Conservation (phyloP, 2,329 filamentous ascomycete genomes). For the Teratosphaeria zuluensis region DNA sequence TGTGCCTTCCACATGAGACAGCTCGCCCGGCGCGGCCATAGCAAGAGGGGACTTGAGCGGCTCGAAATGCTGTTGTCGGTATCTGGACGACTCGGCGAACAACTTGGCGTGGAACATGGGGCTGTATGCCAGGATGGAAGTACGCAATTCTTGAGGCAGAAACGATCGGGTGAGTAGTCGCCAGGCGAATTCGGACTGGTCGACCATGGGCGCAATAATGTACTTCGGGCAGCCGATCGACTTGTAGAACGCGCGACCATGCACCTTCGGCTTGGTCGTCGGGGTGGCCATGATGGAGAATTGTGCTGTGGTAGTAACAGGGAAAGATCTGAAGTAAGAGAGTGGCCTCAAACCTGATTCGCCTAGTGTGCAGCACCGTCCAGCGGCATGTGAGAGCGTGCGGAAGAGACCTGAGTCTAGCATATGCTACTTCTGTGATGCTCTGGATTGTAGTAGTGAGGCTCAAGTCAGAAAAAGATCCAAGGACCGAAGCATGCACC, state of each 20-base stretch:
- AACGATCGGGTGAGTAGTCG: constrained; percentile 92
- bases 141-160: constrained; percentile 50
- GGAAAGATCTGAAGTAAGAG: not conserved
- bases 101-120: constrained; percentile 94
- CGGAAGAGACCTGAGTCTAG: not conserved
- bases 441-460: not conserved
- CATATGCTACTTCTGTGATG: not conserved
- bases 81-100: constrained; percentile 66
- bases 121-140: constrained; percentile 74
- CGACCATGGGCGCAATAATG: constrained; percentile 93
- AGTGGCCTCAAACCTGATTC: not conserved
- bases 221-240: constrained; percentile 87
- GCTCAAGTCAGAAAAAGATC: not conserved
- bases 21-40: constrained; percentile 12
- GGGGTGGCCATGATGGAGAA: constrained; percentile 14
- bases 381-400: not conserved
- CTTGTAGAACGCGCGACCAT: constrained; percentile 82
- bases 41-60: constrained; percentile 37
- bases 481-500: not conserved
- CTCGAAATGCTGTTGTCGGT: constrained; percentile 74
- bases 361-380: not conserved
- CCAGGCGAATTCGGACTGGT: constrained; percentile 98
- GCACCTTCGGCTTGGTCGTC: constrained; percentile 17
- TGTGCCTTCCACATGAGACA: constrained; percentile 10
- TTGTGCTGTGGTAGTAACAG: not conserved